Conservation (phyloP, 345 rosid genomes). For the Citrus cavaleriei region DNA sequence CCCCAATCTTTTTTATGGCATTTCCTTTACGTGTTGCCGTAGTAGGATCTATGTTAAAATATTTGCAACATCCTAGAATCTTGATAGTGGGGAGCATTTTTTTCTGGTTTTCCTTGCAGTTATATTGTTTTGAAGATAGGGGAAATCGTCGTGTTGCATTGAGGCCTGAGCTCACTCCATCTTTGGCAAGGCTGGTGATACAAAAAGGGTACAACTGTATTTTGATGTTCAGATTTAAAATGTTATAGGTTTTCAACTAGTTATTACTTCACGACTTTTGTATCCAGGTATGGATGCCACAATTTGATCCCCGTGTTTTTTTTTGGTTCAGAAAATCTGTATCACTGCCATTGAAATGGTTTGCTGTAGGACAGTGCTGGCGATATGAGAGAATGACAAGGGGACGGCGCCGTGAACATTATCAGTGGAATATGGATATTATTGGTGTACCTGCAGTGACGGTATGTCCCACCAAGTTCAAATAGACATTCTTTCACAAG, state of each 20-base stretch:
- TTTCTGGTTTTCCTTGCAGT: slow-evolving; percentile 35
- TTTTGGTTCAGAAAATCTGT: slow-evolving; percentile 83
- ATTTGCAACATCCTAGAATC: neutral
- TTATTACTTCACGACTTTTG: slow-evolving; percentile 34
- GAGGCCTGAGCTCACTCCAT: slow-evolving; percentile 98
- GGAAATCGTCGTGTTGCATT: slow-evolving; percentile 96
- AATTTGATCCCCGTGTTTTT: slow-evolving; percentile 59
- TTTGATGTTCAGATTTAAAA: neutral
- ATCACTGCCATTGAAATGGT: slow-evolving; percentile 93
- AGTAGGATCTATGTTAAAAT: neutral
- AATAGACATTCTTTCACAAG: slow-evolving; percentile 5
- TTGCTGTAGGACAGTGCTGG: slow-evolving; percentile 97
- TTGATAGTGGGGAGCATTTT: neutral
- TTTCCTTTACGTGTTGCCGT: no score
- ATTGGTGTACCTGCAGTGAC: slow-evolving; percentile 84
- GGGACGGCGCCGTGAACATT: slow-evolving; percentile 95
- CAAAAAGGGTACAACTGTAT: slow-evolving; percentile 63
- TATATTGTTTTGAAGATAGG: slow-evolving; percentile 91
- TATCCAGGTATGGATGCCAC: slow-evolving; percentile 59
- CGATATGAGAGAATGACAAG: slow-evolving; percentile 97
- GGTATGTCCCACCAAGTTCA: slow-evolving; percentile 40
- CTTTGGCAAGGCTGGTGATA: slow-evolving; percentile 87
- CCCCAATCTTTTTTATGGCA: no score
- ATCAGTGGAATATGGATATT: slow-evolving; percentile 99
- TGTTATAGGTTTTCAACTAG: slow-evolving; percentile 12